Evolutionary conservation across 257 asterid species (phyloP).

Genomic region (Fraxinus quadrangulata): DNA sequence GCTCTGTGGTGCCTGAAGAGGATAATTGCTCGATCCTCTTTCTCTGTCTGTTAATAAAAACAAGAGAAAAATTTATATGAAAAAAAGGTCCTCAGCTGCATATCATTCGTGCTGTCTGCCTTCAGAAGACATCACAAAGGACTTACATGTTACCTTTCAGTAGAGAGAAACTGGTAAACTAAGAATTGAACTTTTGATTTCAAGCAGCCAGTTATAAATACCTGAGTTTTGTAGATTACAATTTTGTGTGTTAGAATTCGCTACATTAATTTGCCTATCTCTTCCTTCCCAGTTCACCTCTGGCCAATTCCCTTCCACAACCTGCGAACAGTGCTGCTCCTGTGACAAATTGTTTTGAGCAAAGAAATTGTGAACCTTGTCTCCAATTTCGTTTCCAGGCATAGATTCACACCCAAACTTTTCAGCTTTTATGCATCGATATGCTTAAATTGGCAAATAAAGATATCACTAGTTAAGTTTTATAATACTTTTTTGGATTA

Average conservation of each 20-base stretch:
- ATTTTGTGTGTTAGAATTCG: slow-evolving; percentile 30
- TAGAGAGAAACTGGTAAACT: neutral
- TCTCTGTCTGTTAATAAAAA: slow-evolving; percentile 54
- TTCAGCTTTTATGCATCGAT: slow-evolving; percentile 18
- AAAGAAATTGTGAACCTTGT: slow-evolving; percentile 90
- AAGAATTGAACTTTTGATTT: neutral
- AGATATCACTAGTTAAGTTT: slow-evolving; percentile 17
- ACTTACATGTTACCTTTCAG: neutral
- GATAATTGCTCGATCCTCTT: slow-evolving; percentile 60
- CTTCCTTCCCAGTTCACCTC: slow-evolving; percentile 59
- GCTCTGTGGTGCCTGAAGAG: slow-evolving; percentile 55
- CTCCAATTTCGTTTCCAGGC: slow-evolving; percentile 93
- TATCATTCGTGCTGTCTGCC: neutral
- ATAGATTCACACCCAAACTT: slow-evolving; percentile 46
- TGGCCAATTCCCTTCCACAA: slow-evolving; percentile 64
- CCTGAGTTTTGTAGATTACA: slow-evolving; percentile 48
- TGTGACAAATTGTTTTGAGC: slow-evolving; percentile 66
- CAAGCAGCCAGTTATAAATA: slow-evolving; percentile 21
- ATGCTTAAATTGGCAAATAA: slow-evolving; percentile 14
- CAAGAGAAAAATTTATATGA: neutral
- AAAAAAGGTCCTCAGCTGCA: neutral
- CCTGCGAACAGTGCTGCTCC: slow-evolving; percentile 66
- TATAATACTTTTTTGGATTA: slow-evolving; percentile 2
- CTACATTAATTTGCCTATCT: slow-evolving; percentile 50
- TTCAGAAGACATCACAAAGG: slow-evolving; percentile 9